These are phyloP conservation scores for Auxenochlorella pyrenoidosa DNA, from an alignment of 139 green algal species.

Conservation along the genomic window DNA sequence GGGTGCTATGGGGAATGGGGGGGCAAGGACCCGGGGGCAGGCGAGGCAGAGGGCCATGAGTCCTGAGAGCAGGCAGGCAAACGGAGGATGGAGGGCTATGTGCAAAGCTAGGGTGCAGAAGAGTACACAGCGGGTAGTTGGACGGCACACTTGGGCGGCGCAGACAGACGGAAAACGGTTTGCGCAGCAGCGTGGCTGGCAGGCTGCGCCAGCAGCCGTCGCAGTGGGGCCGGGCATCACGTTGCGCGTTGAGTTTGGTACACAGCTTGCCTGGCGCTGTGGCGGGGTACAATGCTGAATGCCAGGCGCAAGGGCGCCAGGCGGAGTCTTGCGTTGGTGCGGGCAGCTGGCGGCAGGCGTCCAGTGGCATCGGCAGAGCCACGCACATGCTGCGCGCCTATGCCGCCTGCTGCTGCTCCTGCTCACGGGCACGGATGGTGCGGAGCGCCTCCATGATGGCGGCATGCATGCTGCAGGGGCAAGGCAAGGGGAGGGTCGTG, in stretches of 20 bases:
- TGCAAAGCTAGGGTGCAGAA: not conserved
- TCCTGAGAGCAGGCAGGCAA: not conserved
- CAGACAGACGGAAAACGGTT: not conserved
- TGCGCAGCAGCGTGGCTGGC: too few species aligned
- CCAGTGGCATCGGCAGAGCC: not conserved
- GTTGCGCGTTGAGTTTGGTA: not conserved
- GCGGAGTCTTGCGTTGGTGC: not conserved
- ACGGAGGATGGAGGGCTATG: not conserved
- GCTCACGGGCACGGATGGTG: slow-evolving; percentile 19
- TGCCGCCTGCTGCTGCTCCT: not conserved
- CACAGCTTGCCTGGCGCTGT: not conserved
- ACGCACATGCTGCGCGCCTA: not conserved
- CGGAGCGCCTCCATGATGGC: slow-evolving; percentile 38
- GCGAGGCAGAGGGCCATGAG: not conserved
- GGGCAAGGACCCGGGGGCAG: not conserved
- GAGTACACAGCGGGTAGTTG: too few species aligned
- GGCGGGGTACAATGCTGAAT: not conserved
- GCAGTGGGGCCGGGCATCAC: not conserved
- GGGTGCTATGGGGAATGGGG: too few species aligned
- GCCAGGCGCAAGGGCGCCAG: not conserved
- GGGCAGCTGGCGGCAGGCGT: not conserved
- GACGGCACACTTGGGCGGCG: too few species aligned
- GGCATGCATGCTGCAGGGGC: slow-evolving; percentile 47
- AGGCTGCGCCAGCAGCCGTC: not conserved
- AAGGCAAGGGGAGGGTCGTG: too few species aligned